Evolutionary conservation across 2,329 filamentous ascomycete species (phyloP), one percentile per base, ranked within the genome.

Genomic region (Talaromyces sp.): DNA sequence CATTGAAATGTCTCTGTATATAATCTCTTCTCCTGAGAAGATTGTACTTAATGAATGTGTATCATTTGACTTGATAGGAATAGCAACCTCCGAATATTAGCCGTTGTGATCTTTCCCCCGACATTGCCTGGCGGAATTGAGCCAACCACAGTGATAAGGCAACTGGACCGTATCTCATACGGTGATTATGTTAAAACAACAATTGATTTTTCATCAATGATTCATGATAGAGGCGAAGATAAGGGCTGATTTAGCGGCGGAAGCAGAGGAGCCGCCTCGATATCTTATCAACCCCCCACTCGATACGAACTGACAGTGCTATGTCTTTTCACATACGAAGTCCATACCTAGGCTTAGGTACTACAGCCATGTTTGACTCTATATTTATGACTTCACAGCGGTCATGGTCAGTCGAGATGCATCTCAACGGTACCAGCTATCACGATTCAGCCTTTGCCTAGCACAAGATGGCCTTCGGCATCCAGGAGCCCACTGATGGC

Each of bases 21-120:
- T 59, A 59, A 59, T 45, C 37, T 24, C 56, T 59, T 59, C 56
- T 59, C 56, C 37, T 59, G 22, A 59, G 56, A 59, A 27, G 56
- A 39, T 16, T 43, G 37, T 59, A 45, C 24, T n/a, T 11, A 59
- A 59, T 31, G 10, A 59, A 31, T 13, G 6, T 9, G 13, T 33
- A 45, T 59, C 22, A 11, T 16, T 24, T 48, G 45, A 48, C 22
- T 48, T 16, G 13, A 24, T 27, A 6, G 13, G 13, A 4, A 37
- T 13, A 37, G 6, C 27, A 31, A 31, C 1, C 1, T 31, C 27
- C 27, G 27, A 31, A 31, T 6, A 31, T 31, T 7, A 31, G 27
- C 7, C 27, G 27, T 31, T 31, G 27, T 31, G 27, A 31, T 31
- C 35, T 8, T 3, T 11, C 9, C 9, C 13, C 9, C 9, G 9